Conservation (phyloP, 805 yeast genomes). For the Aciculoconidium aculeatum region DNA sequence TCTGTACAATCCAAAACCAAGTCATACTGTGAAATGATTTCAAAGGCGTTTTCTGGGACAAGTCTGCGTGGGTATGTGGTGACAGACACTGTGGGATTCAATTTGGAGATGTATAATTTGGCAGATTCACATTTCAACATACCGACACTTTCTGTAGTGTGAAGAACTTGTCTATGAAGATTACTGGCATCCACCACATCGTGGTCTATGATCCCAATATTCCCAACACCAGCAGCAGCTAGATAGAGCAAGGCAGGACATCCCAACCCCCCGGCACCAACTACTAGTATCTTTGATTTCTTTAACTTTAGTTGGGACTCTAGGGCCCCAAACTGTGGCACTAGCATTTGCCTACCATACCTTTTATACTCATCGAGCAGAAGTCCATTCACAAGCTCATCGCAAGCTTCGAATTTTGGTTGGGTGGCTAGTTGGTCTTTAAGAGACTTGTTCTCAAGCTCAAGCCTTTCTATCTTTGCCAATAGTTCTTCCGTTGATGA, state of each 20-base stretch:
- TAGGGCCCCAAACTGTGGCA: slow-evolving; percentile 63
- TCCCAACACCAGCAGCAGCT: slow-evolving; percentile 84
- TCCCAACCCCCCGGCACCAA: slow-evolving; percentile 98
- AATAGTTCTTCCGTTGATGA: slow-evolving; percentile 17
- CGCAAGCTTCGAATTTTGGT: no score
- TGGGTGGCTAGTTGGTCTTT: slow-evolving; percentile 2
- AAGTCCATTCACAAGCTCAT: background rate
- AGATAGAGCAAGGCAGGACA: slow-evolving; percentile 84
- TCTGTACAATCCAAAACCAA: slow-evolving; percentile 90
- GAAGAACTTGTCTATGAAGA: slow-evolving; percentile 85
- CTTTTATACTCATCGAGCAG: slow-evolving; percentile 63
- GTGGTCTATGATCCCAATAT: slow-evolving; percentile 79
- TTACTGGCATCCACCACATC: slow-evolving; percentile 83
- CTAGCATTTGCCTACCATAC: slow-evolving; percentile 94
- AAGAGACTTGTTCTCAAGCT: slow-evolving; percentile 14
- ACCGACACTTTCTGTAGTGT: slow-evolving; percentile 62
- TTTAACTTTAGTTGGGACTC: slow-evolving; percentile 53
- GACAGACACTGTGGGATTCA: slow-evolving; percentile 68
- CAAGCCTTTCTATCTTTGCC: slow-evolving; percentile 15
- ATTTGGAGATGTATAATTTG: slow-evolving; percentile 36
- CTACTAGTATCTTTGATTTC: slow-evolving; percentile 56
- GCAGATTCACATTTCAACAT: slow-evolving; percentile 79
- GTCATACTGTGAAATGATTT: slow-evolving; percentile 61
- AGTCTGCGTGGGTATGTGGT: slow-evolving; percentile 48
- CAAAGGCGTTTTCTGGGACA: slow-evolving; percentile 53